Evolutionary conservation across 163 green algal genomes (phyloP).

Genomic region (Chloromonas sp.): DNA sequence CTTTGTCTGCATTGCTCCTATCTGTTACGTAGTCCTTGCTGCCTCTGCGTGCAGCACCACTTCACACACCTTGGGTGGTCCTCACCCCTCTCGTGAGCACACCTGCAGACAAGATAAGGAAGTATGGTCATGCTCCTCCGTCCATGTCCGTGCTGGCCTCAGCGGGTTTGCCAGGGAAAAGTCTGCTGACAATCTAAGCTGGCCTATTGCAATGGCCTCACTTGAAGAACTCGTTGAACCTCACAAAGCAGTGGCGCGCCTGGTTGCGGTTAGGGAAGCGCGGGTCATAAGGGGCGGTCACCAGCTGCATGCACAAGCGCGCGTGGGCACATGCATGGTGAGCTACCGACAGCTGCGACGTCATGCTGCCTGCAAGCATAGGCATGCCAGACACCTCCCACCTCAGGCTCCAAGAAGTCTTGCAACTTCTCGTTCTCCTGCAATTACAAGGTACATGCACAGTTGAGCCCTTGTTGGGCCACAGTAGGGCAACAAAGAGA

Average conservation of each 20-base stretch:
- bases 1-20: too few species aligned
- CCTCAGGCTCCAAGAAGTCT: constrained; percentile 40
- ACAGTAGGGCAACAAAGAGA: too few species aligned
- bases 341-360: too few species aligned
- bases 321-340: too few species aligned
- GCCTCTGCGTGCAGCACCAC: too few species aligned
- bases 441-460: neutral
- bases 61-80: constrained; percentile 39
- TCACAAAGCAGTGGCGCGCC: constrained; percentile 79
- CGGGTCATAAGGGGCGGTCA: constrained; percentile 69
- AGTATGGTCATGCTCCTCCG: too few species aligned
- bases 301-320: constrained; percentile 29
- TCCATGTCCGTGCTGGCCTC: too few species aligned
- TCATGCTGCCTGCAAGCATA: too few species aligned
- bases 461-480: too few species aligned
- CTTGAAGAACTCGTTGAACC: constrained; percentile 83
- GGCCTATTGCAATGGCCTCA: constrained; percentile 12
- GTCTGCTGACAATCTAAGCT: too few species aligned
- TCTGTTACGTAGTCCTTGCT: too few species aligned
- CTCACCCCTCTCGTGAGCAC: constrained; percentile 63
- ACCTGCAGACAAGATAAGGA: constrained; percentile 23
- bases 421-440: constrained; percentile 32
- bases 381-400: neutral
- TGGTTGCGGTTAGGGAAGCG: constrained; percentile 83
- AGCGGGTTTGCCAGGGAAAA: too few species aligned